A percentile compares a stretch with the other conserved stretches of the same genome.
These are phyloP conservation scores for Fusarium coicis DNA, from an alignment of 2,329 filamentous ascomycete genomes.

Conservation along the genomic window DNA sequence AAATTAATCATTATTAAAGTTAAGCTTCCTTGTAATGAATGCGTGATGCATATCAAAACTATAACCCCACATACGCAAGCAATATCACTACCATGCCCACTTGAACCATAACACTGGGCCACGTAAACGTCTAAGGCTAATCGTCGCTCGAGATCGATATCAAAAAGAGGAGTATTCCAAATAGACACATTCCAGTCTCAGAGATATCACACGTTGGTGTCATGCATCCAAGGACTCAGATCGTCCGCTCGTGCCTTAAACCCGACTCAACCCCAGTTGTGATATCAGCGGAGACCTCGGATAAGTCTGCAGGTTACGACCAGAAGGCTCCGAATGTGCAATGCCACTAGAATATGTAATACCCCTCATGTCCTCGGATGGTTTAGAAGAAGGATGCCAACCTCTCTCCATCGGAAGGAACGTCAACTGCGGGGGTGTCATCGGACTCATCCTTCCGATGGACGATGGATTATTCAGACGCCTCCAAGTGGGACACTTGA, in stretches of 20 bases:
- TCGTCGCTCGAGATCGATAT: fast-evolving
- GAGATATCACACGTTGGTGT: fast-evolving
- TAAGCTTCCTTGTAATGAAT: no score
- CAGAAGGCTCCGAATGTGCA: not conserved
- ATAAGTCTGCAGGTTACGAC: not conserved
- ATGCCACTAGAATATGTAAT: fast-evolving
- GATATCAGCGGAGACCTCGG: not conserved
- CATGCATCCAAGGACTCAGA: no score
- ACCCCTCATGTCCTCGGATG: not conserved
- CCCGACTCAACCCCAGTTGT: not conserved
- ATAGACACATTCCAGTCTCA: fast-evolving
- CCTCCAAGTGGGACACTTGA: not conserved
- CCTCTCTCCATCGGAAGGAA: not conserved
- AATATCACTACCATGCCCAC: no score
- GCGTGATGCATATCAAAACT: not conserved
- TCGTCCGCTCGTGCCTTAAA: not conserved
- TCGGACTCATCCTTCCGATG: not conserved
- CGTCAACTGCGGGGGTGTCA: not conserved
- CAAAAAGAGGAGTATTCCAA: not conserved
- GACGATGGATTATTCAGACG: not conserved
- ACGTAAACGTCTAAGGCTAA: not conserved
- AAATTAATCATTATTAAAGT: fast-evolving
- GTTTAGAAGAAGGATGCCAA: no score
- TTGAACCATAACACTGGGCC: fast-evolving
- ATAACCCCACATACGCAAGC: not conserved